phyloP scores from a whole-genome alignment of 2,329 filamentous ascomycete genomes.

The Chrysoporthe cubensis region DNA sequence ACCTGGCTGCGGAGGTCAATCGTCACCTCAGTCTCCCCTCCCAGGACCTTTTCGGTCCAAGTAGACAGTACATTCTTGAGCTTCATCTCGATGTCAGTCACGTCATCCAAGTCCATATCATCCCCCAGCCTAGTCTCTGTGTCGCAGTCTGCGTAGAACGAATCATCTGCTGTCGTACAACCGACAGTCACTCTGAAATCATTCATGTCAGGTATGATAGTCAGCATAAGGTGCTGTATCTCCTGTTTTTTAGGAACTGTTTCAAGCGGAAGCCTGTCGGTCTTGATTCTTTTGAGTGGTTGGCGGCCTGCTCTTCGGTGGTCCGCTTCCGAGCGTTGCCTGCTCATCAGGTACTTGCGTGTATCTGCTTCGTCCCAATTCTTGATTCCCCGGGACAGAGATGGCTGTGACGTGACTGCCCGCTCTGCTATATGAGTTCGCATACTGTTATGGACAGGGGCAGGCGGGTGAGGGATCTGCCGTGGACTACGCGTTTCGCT shows the following conservation, averaged over 20 bases:
- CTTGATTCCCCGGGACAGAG: neutral
- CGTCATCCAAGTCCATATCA: constrained; percentile 17
- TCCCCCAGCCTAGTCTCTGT: neutral
- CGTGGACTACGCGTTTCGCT: neutral
- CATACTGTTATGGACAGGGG: neutral
- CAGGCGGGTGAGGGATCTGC: neutral
- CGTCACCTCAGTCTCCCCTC: constrained; percentile 10
- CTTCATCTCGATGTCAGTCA: constrained; percentile 15
- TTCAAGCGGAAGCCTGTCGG: constrained; percentile 35
- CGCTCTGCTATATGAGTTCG: neutral
- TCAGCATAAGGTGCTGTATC: constrained; percentile 29
- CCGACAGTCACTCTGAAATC: constrained; percentile 6
- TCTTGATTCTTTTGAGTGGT: constrained; percentile 31
- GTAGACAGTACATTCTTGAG: constrained; percentile 11
- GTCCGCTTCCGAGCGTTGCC: constrained; percentile 29
- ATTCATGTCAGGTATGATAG: constrained; percentile 13
- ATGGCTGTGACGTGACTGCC: neutral
- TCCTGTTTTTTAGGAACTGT: constrained; percentile 25
- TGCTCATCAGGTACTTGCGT: constrained; percentile 30
- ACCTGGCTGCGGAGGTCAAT: constrained; percentile 16
- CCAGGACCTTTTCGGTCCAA: constrained; percentile 19
- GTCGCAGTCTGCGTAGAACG: neutral
- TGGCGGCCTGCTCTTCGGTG: constrained; percentile 24
- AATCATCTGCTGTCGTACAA: neutral
- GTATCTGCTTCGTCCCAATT: constrained; percentile 20